Base-by-base conservation (phyloP, 1,284 basidiomycete genomes). In the Irpex sp. region DNA sequence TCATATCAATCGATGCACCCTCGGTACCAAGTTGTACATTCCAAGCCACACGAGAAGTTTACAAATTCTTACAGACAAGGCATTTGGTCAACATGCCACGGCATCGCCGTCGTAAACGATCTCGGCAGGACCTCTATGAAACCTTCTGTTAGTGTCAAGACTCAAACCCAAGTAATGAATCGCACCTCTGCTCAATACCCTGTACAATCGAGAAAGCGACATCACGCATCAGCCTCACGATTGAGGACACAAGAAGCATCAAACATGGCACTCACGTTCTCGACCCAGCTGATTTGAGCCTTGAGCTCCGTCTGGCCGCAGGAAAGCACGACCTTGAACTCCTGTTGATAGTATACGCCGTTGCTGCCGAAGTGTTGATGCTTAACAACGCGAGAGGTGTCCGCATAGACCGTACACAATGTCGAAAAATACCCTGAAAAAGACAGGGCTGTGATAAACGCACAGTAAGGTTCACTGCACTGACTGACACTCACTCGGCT, bases 261-360 rank as follows among this genome's bases (percentile, higher is more conserved):
- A 26, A 26, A 26, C 21, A 26, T 3, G 21, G 31, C n/a, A 70
- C 74, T 62, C 47, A 76, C 76, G 8, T 77, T 65, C 57, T 82
- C 77, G 15, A 59, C 69, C 84, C 84, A 86, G n/a, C 72, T 66
- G 15, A 82, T 72, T 62, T 80, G 77, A 0, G 81, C 80, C 57
- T 78, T 74, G 4, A 82, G 56, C 64, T 82, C 81, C 0, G 81
- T 79, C 37, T 81, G 69, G 2, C 84, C 85, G 62, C 83, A 83
- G 38, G 77, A 72, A 56, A 86, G 71, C 17, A 86, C 74, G 58
- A 86, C 73, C 17, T 81, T 77, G 67, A 77, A 84, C 9, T 75
- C 68, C 48, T 79, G 77, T 48, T 71, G 67, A 64, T 79, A 85
- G 60, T 76, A 81, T 4, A 60, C 60, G 13, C 74, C 73, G 0